Base-by-base conservation (phyloP, 768 basidiomycete species). In the Heimioporus sp. region DNA sequence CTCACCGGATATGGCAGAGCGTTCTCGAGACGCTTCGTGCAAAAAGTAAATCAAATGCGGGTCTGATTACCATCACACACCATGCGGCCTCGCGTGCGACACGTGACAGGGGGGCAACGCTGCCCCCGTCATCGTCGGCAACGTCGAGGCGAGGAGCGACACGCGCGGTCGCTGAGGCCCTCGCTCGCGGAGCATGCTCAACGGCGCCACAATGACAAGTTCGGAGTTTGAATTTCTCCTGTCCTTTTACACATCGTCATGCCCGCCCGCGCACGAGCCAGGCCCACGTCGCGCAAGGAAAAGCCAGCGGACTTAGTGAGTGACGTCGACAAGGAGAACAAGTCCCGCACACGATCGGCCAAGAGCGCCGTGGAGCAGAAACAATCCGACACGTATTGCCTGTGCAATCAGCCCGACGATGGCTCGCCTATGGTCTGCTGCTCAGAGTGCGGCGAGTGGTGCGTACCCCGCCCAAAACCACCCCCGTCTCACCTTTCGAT, bases 401-500 rank as follows among this genome's bases (percentile, higher is more conserved):
- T 78, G 1, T 93, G 91, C 67, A 74, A 77, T 20, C 78, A 78
- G 44, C 79, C 78, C 36, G 86, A 92, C 65, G 86, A 90, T 71
- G 90, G 87, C 31, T 78, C 85, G 7, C 89, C 90, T 12, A 91
- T 92, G 90, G 84, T 92, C 44, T 72, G 72, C 34, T 93, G 91
- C 63, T 76, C 80, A 21, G 73, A 78, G 46, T 93, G 91, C 66
- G 75, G 72, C 21, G 83, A 84, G 56, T 92, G 90, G 91, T 86
- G 57, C 59, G 81, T 68, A 11, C 24, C 6, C 43, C 28, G 9
- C 21, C n/a, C 28, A 3, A 51, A n/a, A 17, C 19, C 38, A 35
- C 9, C 31, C 24, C 52, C 21, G n/a, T 17, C 43, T 54, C 54
- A 62, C 44, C 28, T 40, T 35, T 16, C 24, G 34, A 32, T 52